Evolutionary conservation across 768 basidiomycete species (phyloP), one percentile per base, ranked within the genome.

Genomic region (Lactarius tabidus): DNA sequence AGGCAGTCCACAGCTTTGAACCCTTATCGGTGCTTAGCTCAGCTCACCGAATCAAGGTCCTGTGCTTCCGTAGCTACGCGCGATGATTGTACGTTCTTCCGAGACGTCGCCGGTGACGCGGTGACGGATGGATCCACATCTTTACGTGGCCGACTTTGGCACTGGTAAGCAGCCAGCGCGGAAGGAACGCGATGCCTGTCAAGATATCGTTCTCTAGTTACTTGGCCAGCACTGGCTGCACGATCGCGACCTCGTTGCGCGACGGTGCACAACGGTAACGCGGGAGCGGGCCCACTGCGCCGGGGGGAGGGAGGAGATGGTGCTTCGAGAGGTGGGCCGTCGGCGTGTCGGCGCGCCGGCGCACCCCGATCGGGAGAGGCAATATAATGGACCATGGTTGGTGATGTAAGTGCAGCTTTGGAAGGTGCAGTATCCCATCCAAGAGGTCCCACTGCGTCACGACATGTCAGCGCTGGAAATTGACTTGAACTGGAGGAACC

Each of bases 221-320:
- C 73, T 96, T 95, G 36, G 90, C 93, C 68, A 96, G 76, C 43
- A 96, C 93, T 26, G 95, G 94, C 71, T 96, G 95, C 2, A 97
- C 86, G 33, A 91, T 84, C 6, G 94, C 89, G 12, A 96, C 87
- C 69, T 97, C 95, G 68, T 90, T 94, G 28, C 94, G 81, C 2
- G 93, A 91, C 3, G 95, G 95, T 3, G 96, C 91, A 31, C 91
- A 85, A 70, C 98, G 96, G 70, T 88, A 95, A 15, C 86, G 80
- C 33, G 80, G 75, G 15, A 80, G 78, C 3, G 78, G 75, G 43
- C 72, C 78, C 39, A 84, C 84, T 14, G 74, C 71, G 38, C 75
- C 71, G 14, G 79, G 60, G 1, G 80, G 75, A 14, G 85, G 81
- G 18, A 90, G 81, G 18, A 90, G 81, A 69, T 86, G 84, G 20